Evolutionary conservation across 139 green algal species (phyloP).

Genomic region (Chlamydomonas eustigma): DNA sequence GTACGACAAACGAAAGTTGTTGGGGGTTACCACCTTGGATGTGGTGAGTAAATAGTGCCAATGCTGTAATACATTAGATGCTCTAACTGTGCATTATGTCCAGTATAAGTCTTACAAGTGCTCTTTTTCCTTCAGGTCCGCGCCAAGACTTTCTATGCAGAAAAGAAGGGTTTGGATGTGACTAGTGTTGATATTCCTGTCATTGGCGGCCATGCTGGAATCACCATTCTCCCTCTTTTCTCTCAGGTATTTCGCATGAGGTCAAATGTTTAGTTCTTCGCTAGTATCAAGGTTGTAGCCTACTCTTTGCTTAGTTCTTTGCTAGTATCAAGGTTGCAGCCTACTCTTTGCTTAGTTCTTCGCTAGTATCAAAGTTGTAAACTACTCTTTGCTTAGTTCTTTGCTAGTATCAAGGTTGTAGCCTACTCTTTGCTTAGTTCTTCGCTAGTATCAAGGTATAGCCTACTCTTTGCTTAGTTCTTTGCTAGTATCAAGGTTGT

Average conservation of each 20-base stretch:
- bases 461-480: too few species aligned
- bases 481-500: too few species aligned
- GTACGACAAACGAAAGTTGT: constrained; percentile 75
- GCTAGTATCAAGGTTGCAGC: too few species aligned
- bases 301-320: too few species aligned
- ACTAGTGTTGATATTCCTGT: constrained; percentile 91
- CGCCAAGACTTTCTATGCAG: constrained; percentile 96
- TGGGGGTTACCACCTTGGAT: constrained; percentile 87
- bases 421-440: too few species aligned
- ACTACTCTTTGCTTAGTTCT: too few species aligned
- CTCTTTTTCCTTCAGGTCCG: constrained; percentile 34
- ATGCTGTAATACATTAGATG: not conserved
- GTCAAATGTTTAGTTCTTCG: not conserved
- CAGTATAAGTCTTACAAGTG: not conserved
- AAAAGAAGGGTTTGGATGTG: constrained; percentile 78
- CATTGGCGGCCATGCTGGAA: constrained; percentile 93
- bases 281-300: too few species aligned
- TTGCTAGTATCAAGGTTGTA: too few species aligned
- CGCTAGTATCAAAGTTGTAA: too few species aligned
- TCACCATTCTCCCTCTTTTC: constrained; percentile 98
- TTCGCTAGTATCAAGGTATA: too few species aligned
- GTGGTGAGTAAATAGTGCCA: constrained; percentile 58
- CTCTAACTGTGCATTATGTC: not conserved
- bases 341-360: too few species aligned
- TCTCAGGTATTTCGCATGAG: constrained; percentile 66